A percentile compares a stretch with the other conserved stretches of the same genome.
Evolutionary conservation across 2,329 filamentous ascomycete species (phyloP).

Genomic region (Blastomyces gilchristii): DNA sequence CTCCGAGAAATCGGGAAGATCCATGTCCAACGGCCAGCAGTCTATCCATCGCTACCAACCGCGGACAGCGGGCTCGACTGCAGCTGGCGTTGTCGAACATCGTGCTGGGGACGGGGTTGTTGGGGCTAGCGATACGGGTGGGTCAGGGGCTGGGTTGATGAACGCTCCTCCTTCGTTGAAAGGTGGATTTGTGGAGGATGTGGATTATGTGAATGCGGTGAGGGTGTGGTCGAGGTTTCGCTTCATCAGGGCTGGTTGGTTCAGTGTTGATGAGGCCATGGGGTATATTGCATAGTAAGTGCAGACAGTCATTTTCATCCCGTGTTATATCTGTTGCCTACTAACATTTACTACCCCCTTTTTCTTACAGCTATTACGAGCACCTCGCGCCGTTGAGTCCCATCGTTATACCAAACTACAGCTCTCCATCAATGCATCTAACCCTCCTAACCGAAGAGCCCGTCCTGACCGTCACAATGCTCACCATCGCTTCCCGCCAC

Average conservation of each 20-base stretch:
- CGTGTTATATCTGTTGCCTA: slow-evolving; percentile 12
- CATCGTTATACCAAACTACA: slow-evolving; percentile 84
- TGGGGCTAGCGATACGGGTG: background rate
- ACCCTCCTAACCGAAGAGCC: slow-evolving; percentile 82
- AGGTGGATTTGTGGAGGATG: slow-evolving; percentile 20
- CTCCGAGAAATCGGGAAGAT: slow-evolving; percentile 27
- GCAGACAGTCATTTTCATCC: slow-evolving; percentile 10
- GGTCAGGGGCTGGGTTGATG: background rate
- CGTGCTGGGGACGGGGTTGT: slow-evolving; percentile 7
- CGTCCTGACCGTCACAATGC: slow-evolving; percentile 78
- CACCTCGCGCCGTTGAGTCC: slow-evolving; percentile 86
- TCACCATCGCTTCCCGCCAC: slow-evolving; percentile 86
- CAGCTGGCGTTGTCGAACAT: slow-evolving; percentile 14
- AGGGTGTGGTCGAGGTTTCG: slow-evolving; percentile 85
- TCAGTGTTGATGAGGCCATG: slow-evolving; percentile 86
- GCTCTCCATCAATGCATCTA: slow-evolving; percentile 65
- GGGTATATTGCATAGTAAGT: slow-evolving; percentile 83
- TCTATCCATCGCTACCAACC: slow-evolving; percentile 34
- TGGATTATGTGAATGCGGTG: slow-evolving; percentile 52
- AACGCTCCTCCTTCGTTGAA: background rate
- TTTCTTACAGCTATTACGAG: slow-evolving; percentile 61
- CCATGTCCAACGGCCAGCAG: slow-evolving; percentile 27
- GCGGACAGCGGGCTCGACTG: slow-evolving; percentile 45
- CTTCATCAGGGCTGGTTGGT: slow-evolving; percentile 95
- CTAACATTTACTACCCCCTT: background rate